Conservation (phyloP, 371 early-diverging fungal genomes). For the Basidiobolus meristosporus region DNA sequence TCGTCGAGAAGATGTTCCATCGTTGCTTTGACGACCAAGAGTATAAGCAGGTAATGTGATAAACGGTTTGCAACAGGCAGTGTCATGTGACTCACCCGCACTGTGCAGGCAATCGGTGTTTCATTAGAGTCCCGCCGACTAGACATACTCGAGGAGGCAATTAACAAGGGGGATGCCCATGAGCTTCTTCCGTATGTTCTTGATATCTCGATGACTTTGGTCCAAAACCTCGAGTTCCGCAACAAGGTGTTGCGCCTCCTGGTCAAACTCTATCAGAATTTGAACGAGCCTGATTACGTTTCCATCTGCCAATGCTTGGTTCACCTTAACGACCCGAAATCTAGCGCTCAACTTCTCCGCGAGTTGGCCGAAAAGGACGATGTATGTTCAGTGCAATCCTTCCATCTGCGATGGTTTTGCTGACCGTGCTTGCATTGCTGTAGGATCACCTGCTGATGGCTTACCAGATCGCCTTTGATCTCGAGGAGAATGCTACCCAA, state of each 20-base stretch:
- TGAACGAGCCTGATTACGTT: slow-evolving; percentile 73
- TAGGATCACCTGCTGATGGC: slow-evolving; percentile 52
- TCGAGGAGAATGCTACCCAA: slow-evolving; percentile 87
- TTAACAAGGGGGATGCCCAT: slow-evolving; percentile 42
- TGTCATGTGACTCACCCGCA: background rate
- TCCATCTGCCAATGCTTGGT: slow-evolving; percentile 81
- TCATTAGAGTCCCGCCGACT: slow-evolving; percentile 80
- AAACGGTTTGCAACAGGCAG: no score
- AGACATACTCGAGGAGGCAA: slow-evolving; percentile 69
- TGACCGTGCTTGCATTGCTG: background rate
- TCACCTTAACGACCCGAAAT: slow-evolving; percentile 56
- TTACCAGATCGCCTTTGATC: slow-evolving; percentile 91
- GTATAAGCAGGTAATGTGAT: slow-evolving; percentile 51
- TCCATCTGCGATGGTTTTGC: background rate
- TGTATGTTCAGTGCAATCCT: slow-evolving; percentile 1
- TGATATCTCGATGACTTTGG: slow-evolving; percentile 56
- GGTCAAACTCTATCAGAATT: slow-evolving; percentile 56
- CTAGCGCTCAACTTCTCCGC: slow-evolving; percentile 52
- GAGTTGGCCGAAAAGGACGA: slow-evolving; percentile 29
- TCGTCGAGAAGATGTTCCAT: slow-evolving; percentile 86
- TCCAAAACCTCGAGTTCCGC: slow-evolving; percentile 63
- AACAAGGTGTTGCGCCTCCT: slow-evolving; percentile 65
- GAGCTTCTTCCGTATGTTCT: slow-evolving; percentile 68
- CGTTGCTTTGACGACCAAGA: slow-evolving; percentile 75
- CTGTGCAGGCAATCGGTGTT: slow-evolving; percentile 69